phyloP scores from a whole-genome alignment of 2,329 filamentous ascomycete species.

The Apiospora hydei region DNA sequence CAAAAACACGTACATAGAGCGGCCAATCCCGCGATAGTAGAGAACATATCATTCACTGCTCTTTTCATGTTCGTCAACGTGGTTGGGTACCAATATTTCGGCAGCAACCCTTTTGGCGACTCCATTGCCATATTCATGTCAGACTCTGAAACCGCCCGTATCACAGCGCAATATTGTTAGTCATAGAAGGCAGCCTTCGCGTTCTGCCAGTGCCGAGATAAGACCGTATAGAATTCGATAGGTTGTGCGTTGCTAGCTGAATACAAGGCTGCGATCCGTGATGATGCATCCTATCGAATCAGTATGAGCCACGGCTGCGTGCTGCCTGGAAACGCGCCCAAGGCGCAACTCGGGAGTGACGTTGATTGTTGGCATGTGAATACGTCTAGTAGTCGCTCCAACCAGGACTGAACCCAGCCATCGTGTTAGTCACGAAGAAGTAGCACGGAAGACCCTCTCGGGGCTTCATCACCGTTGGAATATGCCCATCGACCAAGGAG shows the following conservation, averaged over 20 bases:
- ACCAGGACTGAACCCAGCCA: neutral
- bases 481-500: neutral
- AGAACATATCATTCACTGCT: no score
- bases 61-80: neutral
- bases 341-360: neutral
- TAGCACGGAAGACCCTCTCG: neutral
- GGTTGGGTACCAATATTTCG: neutral
- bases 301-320: neutral
- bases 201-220: neutral
- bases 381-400: neutral
- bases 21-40: no score
- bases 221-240: neutral
- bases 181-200: neutral
- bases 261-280: neutral
- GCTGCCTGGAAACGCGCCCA: neutral
- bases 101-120: neutral
- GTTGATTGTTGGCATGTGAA: neutral
- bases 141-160: neutral
- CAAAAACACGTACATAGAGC: no score
- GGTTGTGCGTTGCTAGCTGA: neutral
- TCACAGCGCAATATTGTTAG: neutral
- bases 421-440: neutral
- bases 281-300: neutral
- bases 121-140: neutral
- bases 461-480: neutral